Conservation (phyloP, 768 basidiomycete genomes). For the Trametes gibbosa region DNA sequence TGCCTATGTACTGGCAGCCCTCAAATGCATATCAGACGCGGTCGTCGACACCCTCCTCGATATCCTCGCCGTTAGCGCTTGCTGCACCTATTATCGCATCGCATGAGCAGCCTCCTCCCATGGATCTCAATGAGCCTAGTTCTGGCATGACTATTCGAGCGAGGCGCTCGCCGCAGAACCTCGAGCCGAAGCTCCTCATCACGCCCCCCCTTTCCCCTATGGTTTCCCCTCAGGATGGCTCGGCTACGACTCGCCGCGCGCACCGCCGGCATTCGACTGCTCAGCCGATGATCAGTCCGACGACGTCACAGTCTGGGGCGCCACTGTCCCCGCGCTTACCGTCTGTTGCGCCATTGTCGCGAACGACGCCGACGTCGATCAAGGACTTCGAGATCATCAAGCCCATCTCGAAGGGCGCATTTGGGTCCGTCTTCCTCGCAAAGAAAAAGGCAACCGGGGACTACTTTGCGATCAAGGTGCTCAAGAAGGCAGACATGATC, state of each 20-base stretch:
- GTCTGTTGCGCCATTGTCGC: conserved; percentile 70
- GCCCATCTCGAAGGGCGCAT: conserved; percentile 98
- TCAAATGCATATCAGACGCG: conserved; percentile 58
- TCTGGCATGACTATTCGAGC: conserved; percentile 49
- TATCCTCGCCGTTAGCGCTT: conserved; percentile 83
- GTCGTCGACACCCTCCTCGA: conserved; percentile 85
- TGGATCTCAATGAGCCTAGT: conserved; percentile 58
- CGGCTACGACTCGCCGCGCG: conserved; percentile 45
- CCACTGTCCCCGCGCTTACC: conserved; percentile 88
- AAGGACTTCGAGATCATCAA: conserved; percentile 99
- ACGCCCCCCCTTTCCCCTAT: conserved; percentile 73
- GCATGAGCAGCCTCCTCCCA: conserved; percentile 55
- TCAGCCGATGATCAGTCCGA: conserved; percentile 59
- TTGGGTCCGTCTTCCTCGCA: conserved; percentile 96
- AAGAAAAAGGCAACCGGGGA: conserved; percentile 99
- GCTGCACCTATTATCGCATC: conserved; percentile 82
- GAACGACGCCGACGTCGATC: conserved; percentile 86
- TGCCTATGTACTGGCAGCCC: conserved; percentile 36
- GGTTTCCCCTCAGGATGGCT: conserved; percentile 53
- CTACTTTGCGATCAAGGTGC: conserved; percentile 99
- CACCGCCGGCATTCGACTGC: conserved; percentile 55
- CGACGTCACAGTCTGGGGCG: conserved; percentile 34
- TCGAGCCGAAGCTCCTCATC: conserved; percentile 63
- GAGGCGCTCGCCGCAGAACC: conserved; percentile 63
- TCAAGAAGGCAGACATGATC: conserved; percentile 99